Base-by-base conservation (phyloP, 495 filamentous ascomycete genomes). In the Neurospora sp. region DNA sequence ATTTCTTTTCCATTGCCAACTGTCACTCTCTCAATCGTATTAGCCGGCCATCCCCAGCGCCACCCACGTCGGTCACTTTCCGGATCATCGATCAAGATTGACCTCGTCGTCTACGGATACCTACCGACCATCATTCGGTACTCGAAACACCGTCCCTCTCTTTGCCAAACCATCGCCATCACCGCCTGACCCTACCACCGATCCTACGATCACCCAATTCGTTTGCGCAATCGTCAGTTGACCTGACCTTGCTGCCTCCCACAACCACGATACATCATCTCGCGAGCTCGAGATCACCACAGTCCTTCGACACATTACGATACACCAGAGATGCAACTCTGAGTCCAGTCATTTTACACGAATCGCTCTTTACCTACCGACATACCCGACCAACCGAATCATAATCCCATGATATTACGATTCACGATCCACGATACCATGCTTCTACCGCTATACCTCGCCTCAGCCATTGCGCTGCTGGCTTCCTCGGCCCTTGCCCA, bases 401-500 rank as follows among this genome's bases (percentile, higher is more conserved):
- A 62, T 15, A 31, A 54, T 24, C 45, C 21, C 45, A 54, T 9
- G 45, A 54, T 28, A n/a, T 21, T 13, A 17, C 54, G 24, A 62
- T 62, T 24, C 24, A 59, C 54, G 54, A 62, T 34, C 28, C 42
- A 28, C 48, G 21, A 66, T 19, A 66, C 54, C 8, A 66, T 83
- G 79, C 62, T 79, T 36, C 71, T 81, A 69, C 76, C 69, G 39
- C 78, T 80, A 9, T 74, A 81, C 72, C 75, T 76, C 21, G 69
- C 54, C 73, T 77, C 84, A 54, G 84, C 80, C 71, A n/a, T 79
- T 45, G 81, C 78, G 78, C 83, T 87, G 72, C 75, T 87, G 77
- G 81, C 79, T n/a, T 76, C 81, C 28, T 72, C 77, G 48, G 73
- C 83, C 75, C 72, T 88, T 40, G 90, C 88, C 38, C 91, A 93